These are phyloP conservation scores for Talaromyces amestolkiae DNA, from an alignment of 2,329 filamentous ascomycete genomes.

Conservation along the genomic window DNA sequence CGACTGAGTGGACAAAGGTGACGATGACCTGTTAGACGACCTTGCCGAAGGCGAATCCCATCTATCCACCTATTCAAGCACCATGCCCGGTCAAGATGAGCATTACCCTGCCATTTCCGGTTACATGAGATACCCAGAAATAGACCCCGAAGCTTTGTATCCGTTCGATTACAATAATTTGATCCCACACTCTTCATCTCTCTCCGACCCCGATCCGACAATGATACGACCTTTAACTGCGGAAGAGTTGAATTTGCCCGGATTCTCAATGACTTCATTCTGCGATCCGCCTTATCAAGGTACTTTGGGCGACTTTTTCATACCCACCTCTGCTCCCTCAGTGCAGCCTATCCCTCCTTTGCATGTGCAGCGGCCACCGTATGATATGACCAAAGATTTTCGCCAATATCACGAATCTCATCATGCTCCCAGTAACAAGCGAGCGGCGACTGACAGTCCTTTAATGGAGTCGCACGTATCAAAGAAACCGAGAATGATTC, in stretches of 20 bases:
- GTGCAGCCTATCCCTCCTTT: background rate
- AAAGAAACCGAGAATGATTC: background rate
- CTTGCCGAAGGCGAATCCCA: background rate
- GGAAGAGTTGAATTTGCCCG: background rate
- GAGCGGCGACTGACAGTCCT: background rate
- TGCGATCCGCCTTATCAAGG: background rate
- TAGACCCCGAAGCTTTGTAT: background rate
- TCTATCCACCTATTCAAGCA: background rate
- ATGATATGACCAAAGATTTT: background rate
- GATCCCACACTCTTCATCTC: background rate
- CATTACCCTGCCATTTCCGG: background rate
- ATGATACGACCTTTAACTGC: background rate
- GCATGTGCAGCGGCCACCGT: background rate
- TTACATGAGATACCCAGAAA: background rate
- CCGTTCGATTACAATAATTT: background rate
- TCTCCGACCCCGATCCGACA: background rate
- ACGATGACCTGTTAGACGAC: constrained; percentile 2
- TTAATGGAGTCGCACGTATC: background rate
- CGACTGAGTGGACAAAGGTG: background rate
- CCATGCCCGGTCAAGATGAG: background rate
- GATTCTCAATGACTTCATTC: background rate
- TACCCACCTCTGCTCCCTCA: background rate
- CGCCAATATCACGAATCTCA: background rate
- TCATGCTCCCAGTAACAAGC: background rate
- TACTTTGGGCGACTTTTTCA: background rate